Percentiles rank a stretch among this genome's conserved stretches.
These are phyloP conservation scores for Coniochaeta pulveracea DNA, from an alignment of 2,329 filamentous ascomycete species.

Conservation along the genomic window DNA sequence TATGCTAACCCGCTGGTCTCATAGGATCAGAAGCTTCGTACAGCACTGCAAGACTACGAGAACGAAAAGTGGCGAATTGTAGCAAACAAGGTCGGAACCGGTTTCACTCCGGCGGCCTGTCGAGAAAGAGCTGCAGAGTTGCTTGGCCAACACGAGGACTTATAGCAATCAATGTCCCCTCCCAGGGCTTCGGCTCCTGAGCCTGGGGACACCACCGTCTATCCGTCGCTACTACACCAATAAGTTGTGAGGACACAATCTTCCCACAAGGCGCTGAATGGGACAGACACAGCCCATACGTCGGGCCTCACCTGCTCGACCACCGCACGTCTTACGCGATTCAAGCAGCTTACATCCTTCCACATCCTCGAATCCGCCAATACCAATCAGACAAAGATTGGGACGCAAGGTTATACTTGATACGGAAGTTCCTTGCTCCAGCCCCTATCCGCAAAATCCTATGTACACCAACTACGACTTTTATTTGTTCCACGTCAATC, in stretches of 20 bases:
- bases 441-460: no score
- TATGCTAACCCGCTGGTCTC: slow-evolving; percentile 1
- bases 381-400: no score
- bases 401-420: no score
- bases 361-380: no score
- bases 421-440: no score
- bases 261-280: no score
- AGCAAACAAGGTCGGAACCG: slow-evolving; percentile 79
- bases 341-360: no score
- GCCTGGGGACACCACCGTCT: slow-evolving; percentile 32
- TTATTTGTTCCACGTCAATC: no score
- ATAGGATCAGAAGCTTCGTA: slow-evolving; percentile 67
- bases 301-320: no score
- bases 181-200: slow-evolving; percentile 32
- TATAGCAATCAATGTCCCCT: slow-evolving; percentile 46
- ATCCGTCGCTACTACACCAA: slow-evolving; percentile 22
- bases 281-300: no score
- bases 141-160: slow-evolving; percentile 31
- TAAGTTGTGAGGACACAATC: slow-evolving; percentile 1
- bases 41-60: slow-evolving; percentile 73
- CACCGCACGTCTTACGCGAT: no score
- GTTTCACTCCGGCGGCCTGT: slow-evolving; percentile 80
- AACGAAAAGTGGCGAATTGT: slow-evolving; percentile 90
- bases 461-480: no score
- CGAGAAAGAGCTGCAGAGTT: slow-evolving; percentile 67